Percentiles rank a stretch among this genome's conserved stretches.
These are phyloP conservation scores for Lupinus albus DNA, from an alignment of 306 rosid genomes.

Conservation along the genomic window DNA sequence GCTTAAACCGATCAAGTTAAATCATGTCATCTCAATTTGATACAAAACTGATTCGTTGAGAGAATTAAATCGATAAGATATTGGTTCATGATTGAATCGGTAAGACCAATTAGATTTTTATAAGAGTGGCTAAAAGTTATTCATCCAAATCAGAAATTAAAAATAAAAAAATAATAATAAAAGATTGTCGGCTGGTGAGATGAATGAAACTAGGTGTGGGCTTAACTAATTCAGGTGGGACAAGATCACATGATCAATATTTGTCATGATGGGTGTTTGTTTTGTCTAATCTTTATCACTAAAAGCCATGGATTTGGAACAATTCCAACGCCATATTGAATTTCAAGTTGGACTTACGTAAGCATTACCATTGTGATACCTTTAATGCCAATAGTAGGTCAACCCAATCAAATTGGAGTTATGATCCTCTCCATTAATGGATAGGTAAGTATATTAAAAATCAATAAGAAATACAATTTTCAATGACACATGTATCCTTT, in stretches of 20 bases:
- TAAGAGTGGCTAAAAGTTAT: conserved; percentile 38
- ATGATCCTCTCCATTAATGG: too few species aligned
- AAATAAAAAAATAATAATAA: background rate
- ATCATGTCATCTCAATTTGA: too few species aligned
- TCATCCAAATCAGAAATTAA: conserved; percentile 29
- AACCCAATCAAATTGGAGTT: background rate
- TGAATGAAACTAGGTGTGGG: conserved; percentile 33
- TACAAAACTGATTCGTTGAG: too few species aligned
- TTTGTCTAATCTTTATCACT: conserved; percentile 37
- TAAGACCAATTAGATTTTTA: too few species aligned
- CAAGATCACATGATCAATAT: conserved; percentile 44
- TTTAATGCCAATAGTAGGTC: conserved; percentile 30
- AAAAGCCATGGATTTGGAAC: conserved; percentile 49
- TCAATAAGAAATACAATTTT: too few species aligned
- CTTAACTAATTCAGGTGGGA: conserved; percentile 36
- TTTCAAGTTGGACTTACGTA: conserved; percentile 47
- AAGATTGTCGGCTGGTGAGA: conserved; percentile 34
- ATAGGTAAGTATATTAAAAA: too few species aligned
- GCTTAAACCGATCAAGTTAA: too few species aligned
- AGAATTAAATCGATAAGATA: too few species aligned
- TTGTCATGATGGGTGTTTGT: conserved; percentile 35
- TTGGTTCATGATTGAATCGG: too few species aligned
- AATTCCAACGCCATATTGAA: conserved; percentile 39
- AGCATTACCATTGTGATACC: conserved; percentile 40
- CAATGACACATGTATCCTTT: too few species aligned